Evolutionary conservation across 345 rosid genomes (phyloP).

Genomic region (Lagerstroemia speciosa): DNA sequence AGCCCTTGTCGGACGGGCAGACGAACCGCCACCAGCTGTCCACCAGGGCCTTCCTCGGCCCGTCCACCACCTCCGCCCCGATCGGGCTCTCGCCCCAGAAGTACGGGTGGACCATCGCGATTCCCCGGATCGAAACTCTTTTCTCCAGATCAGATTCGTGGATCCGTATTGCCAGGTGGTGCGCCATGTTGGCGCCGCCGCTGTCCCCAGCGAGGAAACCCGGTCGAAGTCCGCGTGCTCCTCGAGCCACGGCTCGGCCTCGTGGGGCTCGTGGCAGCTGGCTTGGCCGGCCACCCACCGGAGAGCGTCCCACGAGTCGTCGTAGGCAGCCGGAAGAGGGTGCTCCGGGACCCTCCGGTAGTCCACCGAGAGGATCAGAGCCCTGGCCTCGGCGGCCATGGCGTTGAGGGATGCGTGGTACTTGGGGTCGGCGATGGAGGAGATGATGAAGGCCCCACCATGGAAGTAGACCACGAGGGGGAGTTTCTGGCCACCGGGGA

Average conservation of each 20-base stretch:
- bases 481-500: slow-evolving; percentile 21
- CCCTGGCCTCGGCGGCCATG: slow-evolving; percentile 42
- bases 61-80: slow-evolving; percentile 39
- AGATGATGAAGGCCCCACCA: slow-evolving; percentile 70
- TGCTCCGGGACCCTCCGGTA: slow-evolving; percentile 68
- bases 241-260: slow-evolving; percentile 40
- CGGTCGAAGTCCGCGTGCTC: slow-evolving; percentile 33
- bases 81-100: slow-evolving; percentile 61
- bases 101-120: slow-evolving; percentile 65
- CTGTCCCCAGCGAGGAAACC: slow-evolving; percentile 64
- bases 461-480: slow-evolving; percentile 71
- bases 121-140: slow-evolving; percentile 34
- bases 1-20: slow-evolving; percentile 55
- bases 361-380: slow-evolving; percentile 49
- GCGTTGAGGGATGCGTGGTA: slow-evolving; percentile 61
- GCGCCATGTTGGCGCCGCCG: slow-evolving; percentile 60
- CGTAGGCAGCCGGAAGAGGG: slow-evolving; percentile 63
- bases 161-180: slow-evolving; percentile 45
- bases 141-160: slow-evolving; percentile 15
- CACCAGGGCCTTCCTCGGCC: slow-evolving; percentile 44
- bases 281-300: slow-evolving; percentile 37
- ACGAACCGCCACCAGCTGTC: slow-evolving; percentile 76
- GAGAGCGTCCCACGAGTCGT: slow-evolving; percentile 67
- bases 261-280: background rate
- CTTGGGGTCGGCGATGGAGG: slow-evolving; percentile 43